Conservation (phyloP, 306 rosid species). For the Trifolium pratense region DNA sequence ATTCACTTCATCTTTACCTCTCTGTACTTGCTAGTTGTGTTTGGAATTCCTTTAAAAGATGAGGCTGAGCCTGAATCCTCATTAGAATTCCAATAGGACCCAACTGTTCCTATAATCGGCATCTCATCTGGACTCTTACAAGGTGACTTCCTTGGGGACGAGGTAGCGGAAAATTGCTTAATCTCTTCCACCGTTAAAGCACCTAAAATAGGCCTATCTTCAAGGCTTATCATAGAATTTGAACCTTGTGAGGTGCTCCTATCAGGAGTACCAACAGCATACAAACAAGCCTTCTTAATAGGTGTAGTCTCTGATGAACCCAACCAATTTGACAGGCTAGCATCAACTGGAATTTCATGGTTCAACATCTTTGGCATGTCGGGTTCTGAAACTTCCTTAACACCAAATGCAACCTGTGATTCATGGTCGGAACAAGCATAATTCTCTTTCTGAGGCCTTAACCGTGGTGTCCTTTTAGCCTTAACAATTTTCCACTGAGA, state of each 20-base stretch:
- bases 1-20: constrained; percentile 70
- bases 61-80: constrained; percentile 57
- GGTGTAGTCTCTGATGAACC: constrained; percentile 61
- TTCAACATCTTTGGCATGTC: constrained; percentile 52
- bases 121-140: constrained; percentile 70
- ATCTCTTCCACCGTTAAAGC: constrained; percentile 84
- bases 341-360: constrained; percentile 73
- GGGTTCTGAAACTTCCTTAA: constrained; percentile 36
- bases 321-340: constrained; percentile 94
- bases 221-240: constrained; percentile 62
- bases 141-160: constrained; percentile 78
- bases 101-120: constrained; percentile 84
- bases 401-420: constrained; percentile 10
- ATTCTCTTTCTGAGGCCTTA: constrained; percentile 72
- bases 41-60: constrained; percentile 83
- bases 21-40: constrained; percentile 85
- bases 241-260: constrained; percentile 59
- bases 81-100: constrained; percentile 67
- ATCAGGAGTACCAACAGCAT: constrained; percentile 51
- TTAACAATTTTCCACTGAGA: constrained; percentile 79
- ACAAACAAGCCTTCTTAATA: constrained; percentile 44
- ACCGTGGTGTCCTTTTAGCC: constrained; percentile 49
- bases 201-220: constrained; percentile 90
- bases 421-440: constrained; percentile 44
- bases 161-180: constrained; percentile 68